Percentiles rank a stretch among this genome's conserved stretches.
Evolutionary conservation across 805 yeast species (phyloP).

Genomic region (Myxozyma lipomycoides): DNA sequence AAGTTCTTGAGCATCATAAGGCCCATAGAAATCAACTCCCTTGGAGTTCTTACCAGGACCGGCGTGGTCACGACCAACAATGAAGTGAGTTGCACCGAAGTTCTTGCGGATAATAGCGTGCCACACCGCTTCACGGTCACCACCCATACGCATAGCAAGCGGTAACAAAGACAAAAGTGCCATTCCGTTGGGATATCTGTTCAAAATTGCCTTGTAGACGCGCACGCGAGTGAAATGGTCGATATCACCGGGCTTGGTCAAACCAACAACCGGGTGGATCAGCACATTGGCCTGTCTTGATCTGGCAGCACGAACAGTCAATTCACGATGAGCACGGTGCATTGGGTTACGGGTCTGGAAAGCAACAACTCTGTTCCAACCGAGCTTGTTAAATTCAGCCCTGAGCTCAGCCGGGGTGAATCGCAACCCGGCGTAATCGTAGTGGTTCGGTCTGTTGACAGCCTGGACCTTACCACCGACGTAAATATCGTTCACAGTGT

Average conservation of each 20-base stretch:
- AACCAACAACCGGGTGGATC: constrained; percentile 95
- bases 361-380: constrained; percentile 89
- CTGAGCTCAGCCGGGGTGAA: constrained; percentile 89
- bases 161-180: constrained; percentile 86
- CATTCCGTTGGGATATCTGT: constrained; percentile 91
- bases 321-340: constrained; percentile 97
- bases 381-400: constrained; percentile 70
- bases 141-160: constrained; percentile 98
- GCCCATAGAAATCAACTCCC: constrained; percentile 93
- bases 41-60: constrained; percentile 88
- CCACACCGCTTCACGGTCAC: constrained; percentile 98
- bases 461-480: constrained; percentile 88
- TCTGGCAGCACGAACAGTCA: constrained; percentile 95
- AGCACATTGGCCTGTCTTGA: constrained; percentile 81
- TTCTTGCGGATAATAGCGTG: constrained; percentile 95
- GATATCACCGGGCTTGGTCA: constrained; percentile 96
- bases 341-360: constrained; percentile 98
- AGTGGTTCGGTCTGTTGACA: constrained; percentile 76
- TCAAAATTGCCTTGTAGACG: constrained; percentile 86
- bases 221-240: constrained; percentile 97
- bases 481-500: constrained; percentile 76
- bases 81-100: constrained; percentile 94
- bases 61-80: constrained; percentile 97
- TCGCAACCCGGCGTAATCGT: constrained; percentile 82
- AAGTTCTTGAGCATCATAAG: constrained; percentile 91